A percentile compares a stretch with the other conserved stretches of the same genome.
Evolutionary conservation across 2,329 filamentous ascomycete genomes (phyloP).

Genomic region (Byssochlamys sp.): DNA sequence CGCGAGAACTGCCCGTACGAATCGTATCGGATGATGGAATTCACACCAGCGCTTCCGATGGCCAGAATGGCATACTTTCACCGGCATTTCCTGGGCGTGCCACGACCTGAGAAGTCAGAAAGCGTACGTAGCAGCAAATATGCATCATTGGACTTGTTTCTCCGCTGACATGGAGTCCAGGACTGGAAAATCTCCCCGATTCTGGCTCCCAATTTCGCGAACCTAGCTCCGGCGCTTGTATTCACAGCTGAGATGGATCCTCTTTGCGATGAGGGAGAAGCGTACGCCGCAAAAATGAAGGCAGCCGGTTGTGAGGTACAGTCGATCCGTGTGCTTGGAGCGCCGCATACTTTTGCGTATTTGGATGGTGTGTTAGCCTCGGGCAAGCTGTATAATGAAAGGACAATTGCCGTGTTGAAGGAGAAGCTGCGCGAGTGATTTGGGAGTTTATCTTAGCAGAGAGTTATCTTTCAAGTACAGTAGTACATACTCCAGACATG

Average conservation of each 20-base stretch:
- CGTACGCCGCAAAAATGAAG: slow-evolving; percentile 29
- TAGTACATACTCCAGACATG: not conserved
- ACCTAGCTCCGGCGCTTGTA: slow-evolving; percentile 30
- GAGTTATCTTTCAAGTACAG: no score
- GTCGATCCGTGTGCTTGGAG: slow-evolving; percentile 20
- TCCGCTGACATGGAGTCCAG: slow-evolving; percentile 12
- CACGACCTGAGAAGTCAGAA: slow-evolving; percentile 23
- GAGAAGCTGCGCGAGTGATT: slow-evolving; percentile 10
- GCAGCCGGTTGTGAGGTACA: slow-evolving; percentile 26
- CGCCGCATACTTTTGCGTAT: slow-evolving; percentile 23
- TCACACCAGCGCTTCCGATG: slow-evolving; percentile 24
- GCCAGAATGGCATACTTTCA: slow-evolving; percentile 34
- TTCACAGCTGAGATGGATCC: slow-evolving; percentile 34
- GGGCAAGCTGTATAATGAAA: slow-evolving; percentile 19
- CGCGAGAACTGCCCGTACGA: slow-evolving; percentile 28
- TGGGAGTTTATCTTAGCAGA: not conserved
- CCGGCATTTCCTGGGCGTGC: slow-evolving; percentile 28
- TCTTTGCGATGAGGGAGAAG: slow-evolving; percentile 33
- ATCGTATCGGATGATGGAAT: slow-evolving; percentile 32
- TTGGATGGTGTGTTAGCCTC: slow-evolving; percentile 24
- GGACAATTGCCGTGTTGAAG: slow-evolving; percentile 19
- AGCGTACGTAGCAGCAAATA: slow-evolving; percentile 18
- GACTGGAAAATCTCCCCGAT: slow-evolving; percentile 37
- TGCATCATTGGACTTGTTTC: not conserved
- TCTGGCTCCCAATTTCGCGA: slow-evolving; percentile 23